phyloP scores from a whole-genome alignment of 805 yeast genomes.

The Kluyveromyces wickerhamii region DNA sequence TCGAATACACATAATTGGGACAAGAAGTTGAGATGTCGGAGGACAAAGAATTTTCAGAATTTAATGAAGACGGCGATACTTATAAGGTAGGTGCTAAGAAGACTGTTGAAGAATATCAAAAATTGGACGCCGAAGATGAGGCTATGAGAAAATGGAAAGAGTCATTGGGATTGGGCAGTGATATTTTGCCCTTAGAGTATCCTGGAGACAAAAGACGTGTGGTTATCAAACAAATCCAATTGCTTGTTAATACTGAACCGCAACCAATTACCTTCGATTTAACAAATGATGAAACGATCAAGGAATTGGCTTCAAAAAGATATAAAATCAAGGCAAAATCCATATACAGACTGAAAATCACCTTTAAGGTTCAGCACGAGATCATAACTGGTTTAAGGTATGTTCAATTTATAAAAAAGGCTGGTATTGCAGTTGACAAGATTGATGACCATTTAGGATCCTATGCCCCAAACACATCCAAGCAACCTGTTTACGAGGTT shows the following conservation, averaged over 20 bases:
- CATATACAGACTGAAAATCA: slow-evolving; percentile 60
- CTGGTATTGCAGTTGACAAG: slow-evolving; percentile 82
- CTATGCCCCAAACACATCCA: slow-evolving; percentile 79
- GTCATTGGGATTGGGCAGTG: slow-evolving; percentile 66
- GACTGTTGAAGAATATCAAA: slow-evolving; percentile 73
- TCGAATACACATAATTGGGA: too few species aligned
- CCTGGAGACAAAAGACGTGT: slow-evolving; percentile 71
- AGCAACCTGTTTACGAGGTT: slow-evolving; percentile 67
- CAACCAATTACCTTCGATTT: slow-evolving; percentile 60
- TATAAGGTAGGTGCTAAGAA: slow-evolving; percentile 46
- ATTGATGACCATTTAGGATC: slow-evolving; percentile 85
- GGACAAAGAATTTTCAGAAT: slow-evolving; percentile 31
- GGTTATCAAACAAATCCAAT: slow-evolving; percentile 68
- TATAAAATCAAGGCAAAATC: slow-evolving; percentile 75
- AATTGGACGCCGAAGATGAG: slow-evolving; percentile 84
- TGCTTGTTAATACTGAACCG: slow-evolving; percentile 57
- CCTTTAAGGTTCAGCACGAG: slow-evolving; percentile 81
- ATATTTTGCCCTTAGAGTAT: slow-evolving; percentile 50
- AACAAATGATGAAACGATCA: slow-evolving; percentile 52
- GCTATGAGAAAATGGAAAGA: slow-evolving; percentile 88
- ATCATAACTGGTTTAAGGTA: slow-evolving; percentile 87
- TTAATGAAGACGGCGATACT: slow-evolving; percentile 24
- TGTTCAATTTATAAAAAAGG: slow-evolving; percentile 74
- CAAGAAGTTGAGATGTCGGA: slow-evolving; percentile 21
- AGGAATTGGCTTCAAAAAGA: slow-evolving; percentile 51